phyloP scores from a whole-genome alignment of 306 rosid species.

The Luffa acutangula region DNA sequence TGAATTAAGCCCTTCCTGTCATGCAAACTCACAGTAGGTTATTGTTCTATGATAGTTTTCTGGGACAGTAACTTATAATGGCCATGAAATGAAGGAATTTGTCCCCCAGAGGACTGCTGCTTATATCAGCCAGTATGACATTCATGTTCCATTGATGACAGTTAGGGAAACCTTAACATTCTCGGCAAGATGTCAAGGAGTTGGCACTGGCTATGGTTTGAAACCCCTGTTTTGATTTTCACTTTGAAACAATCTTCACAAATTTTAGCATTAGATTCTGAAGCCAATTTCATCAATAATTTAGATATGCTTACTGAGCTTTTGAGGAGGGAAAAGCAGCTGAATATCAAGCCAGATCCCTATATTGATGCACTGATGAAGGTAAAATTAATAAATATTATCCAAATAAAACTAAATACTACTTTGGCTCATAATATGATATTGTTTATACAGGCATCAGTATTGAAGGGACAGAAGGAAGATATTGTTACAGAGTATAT shows the following conservation, averaged over 20 bases:
- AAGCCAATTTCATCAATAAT: neutral
- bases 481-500: constrained; percentile 64
- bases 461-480: constrained; percentile 61
- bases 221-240: neutral
- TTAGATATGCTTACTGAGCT: constrained; percentile 54
- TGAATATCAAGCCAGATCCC: constrained; percentile 54
- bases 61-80: constrained; percentile 53
- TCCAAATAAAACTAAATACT: neutral
- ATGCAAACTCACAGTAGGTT: neutral
- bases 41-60: constrained; percentile 25
- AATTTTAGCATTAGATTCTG: neutral
- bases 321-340: constrained; percentile 54
- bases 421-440: neutral
- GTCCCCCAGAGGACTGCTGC: constrained; percentile 72
- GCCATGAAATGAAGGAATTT: constrained; percentile 61
- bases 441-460: constrained; percentile 36
- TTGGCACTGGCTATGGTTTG: constrained; percentile 58
- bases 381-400: constrained; percentile 19
- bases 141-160: constrained; percentile 63
- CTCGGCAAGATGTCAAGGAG: constrained; percentile 85
- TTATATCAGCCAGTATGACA: constrained; percentile 65
- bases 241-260: neutral
- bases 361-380: constrained; percentile 64
- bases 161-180: constrained; percentile 76
- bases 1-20: neutral